Percentiles rank a stretch among this genome's conserved stretches.
Conservation (phyloP, 1,284 basidiomycete genomes). For the Tranzscheliella williamsii region DNA sequence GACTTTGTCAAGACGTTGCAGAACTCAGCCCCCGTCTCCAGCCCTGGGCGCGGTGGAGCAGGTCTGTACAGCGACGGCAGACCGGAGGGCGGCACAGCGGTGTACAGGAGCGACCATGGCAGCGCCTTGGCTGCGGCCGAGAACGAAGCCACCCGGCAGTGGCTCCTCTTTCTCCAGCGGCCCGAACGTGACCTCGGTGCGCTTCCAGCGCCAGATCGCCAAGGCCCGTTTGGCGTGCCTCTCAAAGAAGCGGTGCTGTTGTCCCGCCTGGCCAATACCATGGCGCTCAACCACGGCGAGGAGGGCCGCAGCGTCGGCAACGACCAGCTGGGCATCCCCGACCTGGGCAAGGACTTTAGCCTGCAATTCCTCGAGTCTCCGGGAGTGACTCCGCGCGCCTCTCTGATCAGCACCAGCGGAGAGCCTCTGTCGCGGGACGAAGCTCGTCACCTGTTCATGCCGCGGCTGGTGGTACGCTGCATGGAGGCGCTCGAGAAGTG, state of each 20-base stretch:
- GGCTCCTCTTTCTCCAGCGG: constrained; percentile 19
- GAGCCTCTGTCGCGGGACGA: constrained; percentile 23
- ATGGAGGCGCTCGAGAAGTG: constrained; percentile 53
- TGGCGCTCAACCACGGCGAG: background rate
- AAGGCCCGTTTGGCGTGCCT: constrained; percentile 39
- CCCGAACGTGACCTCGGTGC: background rate
- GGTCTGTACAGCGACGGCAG: background rate
- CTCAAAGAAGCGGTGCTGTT: constrained; percentile 44
- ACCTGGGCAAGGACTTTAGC: constrained; percentile 32
- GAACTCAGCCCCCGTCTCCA: background rate
- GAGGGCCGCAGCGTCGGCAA: background rate
- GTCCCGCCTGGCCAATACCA: constrained; percentile 25
- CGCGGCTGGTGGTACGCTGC: constrained; percentile 52
- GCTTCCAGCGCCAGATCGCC: background rate
- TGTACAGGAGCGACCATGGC: background rate
- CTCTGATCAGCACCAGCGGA: constrained; percentile 2
- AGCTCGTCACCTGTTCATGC: constrained; percentile 43
- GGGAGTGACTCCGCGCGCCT: constrained; percentile 12
- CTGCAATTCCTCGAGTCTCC: constrained; percentile 18
- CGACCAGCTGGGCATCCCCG: constrained; percentile 26
- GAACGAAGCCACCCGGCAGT: constrained; percentile 40
- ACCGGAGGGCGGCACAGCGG: background rate
- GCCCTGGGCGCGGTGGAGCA: background rate
- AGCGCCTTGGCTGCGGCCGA: constrained; percentile 2
- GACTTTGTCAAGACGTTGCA: constrained; percentile 42